Evolutionary conservation across 2,329 filamentous ascomycete genomes (phyloP), one percentile per base, ranked within the genome.

Genomic region (Botrytis byssoidea): DNA sequence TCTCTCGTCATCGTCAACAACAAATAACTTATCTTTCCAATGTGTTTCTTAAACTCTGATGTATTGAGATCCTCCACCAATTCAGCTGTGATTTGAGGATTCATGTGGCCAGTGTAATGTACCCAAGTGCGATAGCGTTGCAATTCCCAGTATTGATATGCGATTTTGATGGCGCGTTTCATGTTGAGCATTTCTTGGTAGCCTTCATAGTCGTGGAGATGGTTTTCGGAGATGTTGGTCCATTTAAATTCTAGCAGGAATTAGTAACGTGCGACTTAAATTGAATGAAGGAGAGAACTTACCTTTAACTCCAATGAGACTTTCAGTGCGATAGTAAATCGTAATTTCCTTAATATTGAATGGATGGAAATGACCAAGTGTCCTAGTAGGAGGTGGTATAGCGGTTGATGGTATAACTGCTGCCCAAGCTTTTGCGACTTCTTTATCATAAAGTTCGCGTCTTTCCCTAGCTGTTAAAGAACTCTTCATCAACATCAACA

Each of bases 111-210:
- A 1, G 64, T 67, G 7, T 51, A 67, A 18, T 44, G 64, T 1
- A 67, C 42, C 64, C 64, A 67, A 25, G n/a, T 29, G 25, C 42
- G 22, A 46, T 67, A 67, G 10, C 64, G 64, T 22, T 48, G 64
- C 10, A 44, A 20, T 0, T 67, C 64, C 64, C 64, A 67, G 32
- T 44, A 35, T n/a, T 40, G 44, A 9, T 67, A 67, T 10, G 64
- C 32, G 3, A 12, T 37, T 14, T 40, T 67, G 32, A 67, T 18
- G 3, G 64, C 64, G 35, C 32, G 32, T 20, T 67, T 25, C 64
- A 67, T 67, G 64, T 67, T 67, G 16, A 46, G 14, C 64, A 67
- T 67, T 5, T 32, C 64, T n/a, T 67, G 64, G 3, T 8, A 51
- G 1, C 64, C 64, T 37, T 51, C 32, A 8, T 67, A 40, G 4